These are phyloP conservation scores for Linnemannia elongata DNA, from an alignment of 192 early-diverging fungal species.

Conservation along the genomic window DNA sequence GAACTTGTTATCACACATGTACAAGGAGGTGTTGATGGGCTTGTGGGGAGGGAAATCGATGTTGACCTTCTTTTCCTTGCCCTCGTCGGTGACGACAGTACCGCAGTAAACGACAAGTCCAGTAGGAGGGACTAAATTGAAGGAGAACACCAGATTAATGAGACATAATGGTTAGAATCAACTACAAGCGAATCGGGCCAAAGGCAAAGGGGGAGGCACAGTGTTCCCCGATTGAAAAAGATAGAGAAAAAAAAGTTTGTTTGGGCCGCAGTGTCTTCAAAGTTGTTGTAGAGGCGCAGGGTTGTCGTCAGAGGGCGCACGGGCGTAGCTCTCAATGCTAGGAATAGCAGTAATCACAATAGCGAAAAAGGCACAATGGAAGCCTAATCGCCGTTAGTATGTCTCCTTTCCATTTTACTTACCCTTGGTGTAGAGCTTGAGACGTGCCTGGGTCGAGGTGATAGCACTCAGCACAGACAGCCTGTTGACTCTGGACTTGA, in stretches of 20 bases:
- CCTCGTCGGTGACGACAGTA: slow-evolving; percentile 97
- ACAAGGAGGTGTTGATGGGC: slow-evolving; percentile 98
- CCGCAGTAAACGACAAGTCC: slow-evolving; percentile 96
- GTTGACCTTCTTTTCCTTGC: slow-evolving; percentile 99
- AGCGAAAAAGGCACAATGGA: neutral
- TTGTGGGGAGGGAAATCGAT: slow-evolving; percentile 99
- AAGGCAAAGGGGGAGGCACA: neutral
- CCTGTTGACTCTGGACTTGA: slow-evolving; percentile 99
- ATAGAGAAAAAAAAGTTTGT: neutral
- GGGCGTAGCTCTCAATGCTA: neutral
- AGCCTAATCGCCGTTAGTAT: neutral
- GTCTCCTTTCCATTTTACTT: neutral
- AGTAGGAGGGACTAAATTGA: slow-evolving; percentile 84
- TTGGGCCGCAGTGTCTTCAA: neutral
- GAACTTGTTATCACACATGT: slow-evolving; percentile 99
- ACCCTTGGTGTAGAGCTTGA: slow-evolving; percentile 93
- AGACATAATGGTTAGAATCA: neutral
- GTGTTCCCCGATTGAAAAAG: neutral
- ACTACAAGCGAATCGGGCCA: neutral
- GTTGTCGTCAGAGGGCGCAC: neutral
- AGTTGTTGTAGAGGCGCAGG: neutral
- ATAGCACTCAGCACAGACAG: slow-evolving; percentile 97
- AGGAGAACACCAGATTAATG: neutral
- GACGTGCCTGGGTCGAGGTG: slow-evolving; percentile 95
- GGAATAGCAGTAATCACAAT: neutral